phyloP scores from a whole-genome alignment of 2,329 filamentous ascomycete species.

The Pleoardoris graminearum region DNA sequence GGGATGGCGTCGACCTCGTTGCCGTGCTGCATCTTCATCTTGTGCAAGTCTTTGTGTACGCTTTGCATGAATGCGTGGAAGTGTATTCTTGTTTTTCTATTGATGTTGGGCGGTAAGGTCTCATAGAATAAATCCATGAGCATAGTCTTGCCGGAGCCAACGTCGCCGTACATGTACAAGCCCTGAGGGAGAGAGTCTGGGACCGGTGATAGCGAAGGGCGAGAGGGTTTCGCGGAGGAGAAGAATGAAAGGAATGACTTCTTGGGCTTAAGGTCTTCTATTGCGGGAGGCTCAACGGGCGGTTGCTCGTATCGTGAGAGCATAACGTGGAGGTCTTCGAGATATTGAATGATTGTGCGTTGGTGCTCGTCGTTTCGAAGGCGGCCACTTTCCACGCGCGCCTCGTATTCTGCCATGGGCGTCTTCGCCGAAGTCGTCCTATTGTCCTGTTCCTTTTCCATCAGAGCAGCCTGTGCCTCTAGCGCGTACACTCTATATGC shows the following conservation, averaged over 20 bases:
- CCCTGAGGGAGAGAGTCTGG: slow-evolving; percentile 80
- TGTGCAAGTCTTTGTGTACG: slow-evolving; percentile 87
- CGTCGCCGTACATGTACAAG: slow-evolving; percentile 93
- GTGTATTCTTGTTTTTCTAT: slow-evolving; percentile 87
- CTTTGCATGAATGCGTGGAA: slow-evolving; percentile 99
- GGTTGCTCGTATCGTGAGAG: slow-evolving; percentile 74
- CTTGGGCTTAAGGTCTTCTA: slow-evolving; percentile 66
- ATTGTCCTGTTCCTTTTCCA: neutral
- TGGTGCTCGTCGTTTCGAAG: slow-evolving; percentile 90
- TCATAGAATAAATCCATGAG: slow-evolving; percentile 99
- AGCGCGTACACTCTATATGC: slow-evolving; percentile 35
- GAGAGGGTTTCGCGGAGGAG: slow-evolving; percentile 45
- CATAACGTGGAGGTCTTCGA: slow-evolving; percentile 88
- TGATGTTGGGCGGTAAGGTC: slow-evolving; percentile 78
- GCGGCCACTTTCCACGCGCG: slow-evolving; percentile 71
- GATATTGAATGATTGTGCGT: slow-evolving; percentile 82
- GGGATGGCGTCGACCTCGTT: slow-evolving; percentile 88
- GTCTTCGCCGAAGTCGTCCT: slow-evolving; percentile 10
- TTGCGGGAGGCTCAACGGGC: slow-evolving; percentile 73
- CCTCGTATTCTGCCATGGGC: slow-evolving; percentile 86
- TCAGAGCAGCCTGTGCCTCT: slow-evolving; percentile 28
- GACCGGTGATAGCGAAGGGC: slow-evolving; percentile 55
- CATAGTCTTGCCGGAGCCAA: slow-evolving; percentile 98
- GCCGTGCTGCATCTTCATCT: slow-evolving; percentile 85
- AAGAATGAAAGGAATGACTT: slow-evolving; percentile 66